Base-by-base conservation (phyloP, 192 early-diverging fungal genomes). In the Linnemannia elongata region DNA sequence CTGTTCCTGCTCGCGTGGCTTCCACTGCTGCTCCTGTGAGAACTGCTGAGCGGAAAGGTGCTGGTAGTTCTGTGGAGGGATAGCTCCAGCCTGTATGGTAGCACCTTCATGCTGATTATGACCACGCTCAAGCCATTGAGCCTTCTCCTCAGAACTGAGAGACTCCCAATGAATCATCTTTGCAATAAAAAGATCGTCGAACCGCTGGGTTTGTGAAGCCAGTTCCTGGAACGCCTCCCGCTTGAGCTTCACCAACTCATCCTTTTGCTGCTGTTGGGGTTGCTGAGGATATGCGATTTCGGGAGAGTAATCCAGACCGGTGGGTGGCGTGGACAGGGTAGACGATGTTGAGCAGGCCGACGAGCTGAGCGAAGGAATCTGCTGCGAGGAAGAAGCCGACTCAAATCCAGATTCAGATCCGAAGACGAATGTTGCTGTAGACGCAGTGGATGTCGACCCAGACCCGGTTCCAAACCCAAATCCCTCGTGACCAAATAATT, bases 161-260 rank as follows among this genome's bases (percentile, higher is more conserved):
- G 74, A 68, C 57, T 85, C 83, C 83, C 83, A 85, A 36, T 78
- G 63, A 4, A 85, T 85, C 83, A 85, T 85, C 45, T 85, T 85
- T n/a, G 83, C 83, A 17, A 85, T 80, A 69, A 85, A 85, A 20
- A 85, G 30, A 7, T 85, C 83, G 36, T 85, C 78, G 22, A 68
- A 80, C 7, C 83, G 77, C 42, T 85, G 83, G 0, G 83, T 85
- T 66, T 85, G 83, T 0, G 74, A 85, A 15, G 83, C 78, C 36
- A 85, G 75, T 47, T 85, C 83, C 74, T 80, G 78, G 36, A 79
- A 85, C 8, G 83, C 83, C 35, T 85, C 83, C 8, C 75, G 83
- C 38, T 85, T 85, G 66, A 85, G 68, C 72, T 76, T 79, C 41
- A 76, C 60, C 36, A 85, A 73, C 20, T 79, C 74, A 0, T 80